Evolutionary conservation across 805 yeast species (phyloP).

Genomic region (Teunomyces barrocoloradensis): DNA sequence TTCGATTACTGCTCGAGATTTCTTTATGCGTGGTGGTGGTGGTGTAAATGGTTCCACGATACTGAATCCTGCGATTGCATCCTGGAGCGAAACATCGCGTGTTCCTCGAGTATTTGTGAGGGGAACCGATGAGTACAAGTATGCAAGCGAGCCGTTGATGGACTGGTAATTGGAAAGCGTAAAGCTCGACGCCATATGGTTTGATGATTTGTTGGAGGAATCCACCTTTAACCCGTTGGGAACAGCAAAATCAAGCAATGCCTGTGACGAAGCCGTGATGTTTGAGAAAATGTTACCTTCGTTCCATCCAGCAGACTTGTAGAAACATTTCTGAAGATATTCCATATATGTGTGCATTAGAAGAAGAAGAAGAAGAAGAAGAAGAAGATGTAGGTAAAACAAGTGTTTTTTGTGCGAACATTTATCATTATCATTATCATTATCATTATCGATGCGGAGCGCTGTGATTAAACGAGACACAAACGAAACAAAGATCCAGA

Average conservation of each 20-base stretch:
- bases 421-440: not conserved
- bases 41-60: conserved; percentile 43
- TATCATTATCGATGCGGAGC: conserved; percentile 10
- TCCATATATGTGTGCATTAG: conserved; percentile 84
- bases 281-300: conserved; percentile 74
- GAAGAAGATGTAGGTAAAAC: not conserved
- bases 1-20: no score
- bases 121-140: conserved; percentile 67
- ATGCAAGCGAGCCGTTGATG: conserved; percentile 80
- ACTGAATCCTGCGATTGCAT: conserved; percentile 67
- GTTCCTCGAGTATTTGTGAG: conserved; percentile 53
- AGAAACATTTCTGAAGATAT: conserved; percentile 70
- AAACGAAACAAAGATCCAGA: conserved; percentile 90
- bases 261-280: conserved; percentile 67
- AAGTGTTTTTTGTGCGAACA: no score
- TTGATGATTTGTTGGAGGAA: conserved; percentile 68
- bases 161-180: conserved; percentile 61
- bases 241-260: conserved; percentile 67
- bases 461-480: conserved; percentile 68
- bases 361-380: not conserved
- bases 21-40: not conserved
- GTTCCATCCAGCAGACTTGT: conserved; percentile 72
- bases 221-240: conserved; percentile 67
- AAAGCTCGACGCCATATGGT: conserved; percentile 68
- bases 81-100: conserved; percentile 54